These are phyloP conservation scores for Capronia coronata DNA, from an alignment of 2,329 filamentous ascomycete genomes.

Conservation along the genomic window DNA sequence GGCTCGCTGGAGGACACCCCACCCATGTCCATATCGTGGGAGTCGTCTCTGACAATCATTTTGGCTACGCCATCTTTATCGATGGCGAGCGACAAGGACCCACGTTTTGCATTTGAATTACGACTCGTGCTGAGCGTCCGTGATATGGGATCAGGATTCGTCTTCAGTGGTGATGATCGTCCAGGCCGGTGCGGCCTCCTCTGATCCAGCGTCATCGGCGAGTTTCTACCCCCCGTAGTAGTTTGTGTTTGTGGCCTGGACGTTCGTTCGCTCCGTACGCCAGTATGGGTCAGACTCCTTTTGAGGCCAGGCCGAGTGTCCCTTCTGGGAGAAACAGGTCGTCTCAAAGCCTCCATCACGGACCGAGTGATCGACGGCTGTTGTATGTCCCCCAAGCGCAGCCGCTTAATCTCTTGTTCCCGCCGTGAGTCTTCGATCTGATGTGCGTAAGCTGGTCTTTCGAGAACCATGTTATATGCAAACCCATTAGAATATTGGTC, in stretches of 20 bases:
- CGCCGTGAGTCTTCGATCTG: constrained; percentile 45
- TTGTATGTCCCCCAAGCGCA: constrained; percentile 31
- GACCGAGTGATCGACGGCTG: constrained; percentile 30
- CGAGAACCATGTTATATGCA: constrained; percentile 29
- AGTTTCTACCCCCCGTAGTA: constrained; percentile 28
- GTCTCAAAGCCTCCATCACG: constrained; percentile 26
- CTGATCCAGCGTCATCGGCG: constrained; percentile 4
- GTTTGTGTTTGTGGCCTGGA: constrained; percentile 31
- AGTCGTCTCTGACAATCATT: constrained; percentile 33
- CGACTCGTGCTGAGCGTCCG: constrained; percentile 27
- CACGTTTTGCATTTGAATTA: constrained; percentile 30
- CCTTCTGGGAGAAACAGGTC: constrained; percentile 24
- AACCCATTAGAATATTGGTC: constrained; percentile 27
- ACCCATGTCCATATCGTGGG: constrained; percentile 32
- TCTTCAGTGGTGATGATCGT: constrained; percentile 36
- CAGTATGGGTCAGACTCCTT: constrained; percentile 39
- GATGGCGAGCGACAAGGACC: constrained; percentile 43
- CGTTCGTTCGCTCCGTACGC: constrained; percentile 29
- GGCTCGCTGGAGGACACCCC: constrained; percentile 40
- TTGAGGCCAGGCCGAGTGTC: constrained; percentile 34
- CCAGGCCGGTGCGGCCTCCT: constrained; percentile 41
- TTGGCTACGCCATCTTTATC: constrained; percentile 45
- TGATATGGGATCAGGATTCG: constrained; percentile 29
- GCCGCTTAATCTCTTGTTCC: constrained; percentile 30
- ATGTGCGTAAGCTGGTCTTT: constrained; percentile 43